phyloP scores from a whole-genome alignment of 1,284 basidiomycete species.

The Sporisorium scitamineum region DNA sequence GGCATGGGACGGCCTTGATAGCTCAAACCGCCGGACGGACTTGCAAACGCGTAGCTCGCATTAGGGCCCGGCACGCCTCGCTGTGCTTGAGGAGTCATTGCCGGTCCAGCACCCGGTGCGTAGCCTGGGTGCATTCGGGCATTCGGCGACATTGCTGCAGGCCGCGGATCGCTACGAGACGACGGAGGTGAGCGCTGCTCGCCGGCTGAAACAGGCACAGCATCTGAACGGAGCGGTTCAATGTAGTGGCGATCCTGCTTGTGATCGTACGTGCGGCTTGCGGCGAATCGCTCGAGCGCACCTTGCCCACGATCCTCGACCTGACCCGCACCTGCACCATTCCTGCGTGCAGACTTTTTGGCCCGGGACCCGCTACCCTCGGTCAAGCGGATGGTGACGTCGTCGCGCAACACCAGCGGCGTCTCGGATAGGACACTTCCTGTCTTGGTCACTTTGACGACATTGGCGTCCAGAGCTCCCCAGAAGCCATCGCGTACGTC shows the following conservation, averaged over 20 bases:
- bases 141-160: constrained; percentile 31
- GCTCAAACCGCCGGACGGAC: constrained; percentile 20
- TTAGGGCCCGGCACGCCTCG: constrained; percentile 26
- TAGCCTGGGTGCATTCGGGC: constrained; percentile 23
- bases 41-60: constrained; percentile 37
- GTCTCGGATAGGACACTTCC: constrained; percentile 24
- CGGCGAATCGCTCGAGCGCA: constrained; percentile 40
- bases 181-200: constrained; percentile 8
- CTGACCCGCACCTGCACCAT: constrained; percentile 6
- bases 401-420: constrained; percentile 42
- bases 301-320: constrained; percentile 32
- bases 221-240: constrained; percentile 17
- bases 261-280: constrained; percentile 40
- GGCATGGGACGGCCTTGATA: constrained; percentile 16
- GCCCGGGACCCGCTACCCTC: constrained; percentile 42
- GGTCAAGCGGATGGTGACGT: constrained; percentile 44
- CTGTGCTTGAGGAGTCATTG: constrained; percentile 31
- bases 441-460: constrained; percentile 28
- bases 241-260: constrained; percentile 44
- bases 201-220: not conserved
- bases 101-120: not conserved
- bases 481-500: constrained; percentile 52
- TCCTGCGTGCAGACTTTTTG: constrained; percentile 21
- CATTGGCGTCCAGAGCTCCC: constrained; percentile 54
- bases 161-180: constrained; percentile 1